phyloP scores from a whole-genome alignment of 768 basidiomycete genomes.

The Kwoniella shandongensis region DNA sequence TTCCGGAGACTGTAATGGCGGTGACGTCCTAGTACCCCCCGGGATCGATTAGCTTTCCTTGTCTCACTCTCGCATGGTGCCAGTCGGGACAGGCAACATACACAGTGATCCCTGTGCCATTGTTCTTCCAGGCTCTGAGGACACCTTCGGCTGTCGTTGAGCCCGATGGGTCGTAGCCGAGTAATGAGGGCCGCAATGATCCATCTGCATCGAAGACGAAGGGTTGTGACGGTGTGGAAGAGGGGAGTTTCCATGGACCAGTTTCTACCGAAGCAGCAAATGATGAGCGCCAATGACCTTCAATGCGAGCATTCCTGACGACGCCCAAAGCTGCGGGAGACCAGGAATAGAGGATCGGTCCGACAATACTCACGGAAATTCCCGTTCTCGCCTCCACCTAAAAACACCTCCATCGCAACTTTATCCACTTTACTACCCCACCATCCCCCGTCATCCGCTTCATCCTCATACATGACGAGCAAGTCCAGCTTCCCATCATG shows the following conservation, averaged over 20 bases:
- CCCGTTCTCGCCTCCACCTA: slow-evolving; percentile 63
- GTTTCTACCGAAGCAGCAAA: slow-evolving; percentile 6
- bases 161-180: slow-evolving; percentile 61
- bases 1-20: slow-evolving; percentile 64
- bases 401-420: slow-evolving; percentile 70
- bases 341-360: too few relatives aligned
- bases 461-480: slow-evolving; percentile 74
- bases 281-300: too few relatives aligned
- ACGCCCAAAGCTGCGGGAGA: too few relatives aligned
- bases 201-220: slow-evolving; percentile 84
- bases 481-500: slow-evolving; percentile 88
- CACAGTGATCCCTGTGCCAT: slow-evolving; percentile 72
- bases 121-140: slow-evolving; percentile 76
- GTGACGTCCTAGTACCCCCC: slow-evolving; percentile 57
- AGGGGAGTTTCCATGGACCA: slow-evolving; percentile 16
- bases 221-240: slow-evolving; percentile 71
- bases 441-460: slow-evolving; percentile 55
- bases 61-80: too few relatives aligned
- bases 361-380: slow-evolving; percentile 40
- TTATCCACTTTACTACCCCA: slow-evolving; percentile 50
- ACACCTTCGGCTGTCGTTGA: slow-evolving; percentile 1
- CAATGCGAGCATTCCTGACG: too few relatives aligned
- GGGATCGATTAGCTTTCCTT: too few relatives aligned
- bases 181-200: slow-evolving; percentile 82
- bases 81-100: slow-evolving; percentile 53